A percentile compares a stretch with the other conserved stretches of the same genome.
Evolutionary conservation across 306 rosid genomes (phyloP).

Genomic region (Abrus pulchellus): DNA sequence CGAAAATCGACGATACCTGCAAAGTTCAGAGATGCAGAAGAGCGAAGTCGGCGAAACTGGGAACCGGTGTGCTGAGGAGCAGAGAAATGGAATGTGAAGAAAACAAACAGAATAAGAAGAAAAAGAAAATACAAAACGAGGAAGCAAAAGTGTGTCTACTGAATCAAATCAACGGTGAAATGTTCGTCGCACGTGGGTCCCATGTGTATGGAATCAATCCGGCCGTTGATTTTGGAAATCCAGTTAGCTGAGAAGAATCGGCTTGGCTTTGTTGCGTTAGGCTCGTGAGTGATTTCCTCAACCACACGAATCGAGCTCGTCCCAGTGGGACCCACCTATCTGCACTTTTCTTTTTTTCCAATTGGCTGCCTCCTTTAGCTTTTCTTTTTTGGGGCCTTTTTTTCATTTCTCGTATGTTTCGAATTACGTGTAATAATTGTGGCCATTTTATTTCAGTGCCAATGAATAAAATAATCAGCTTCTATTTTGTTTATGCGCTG

Average conservation of each 20-base stretch:
- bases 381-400: background rate
- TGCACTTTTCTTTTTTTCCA: slow-evolving; percentile 48
- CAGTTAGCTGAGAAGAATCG: background rate
- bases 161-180: slow-evolving; percentile 36
- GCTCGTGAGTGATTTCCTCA: background rate
- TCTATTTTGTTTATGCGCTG: background rate
- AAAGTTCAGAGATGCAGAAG: slow-evolving; percentile 3
- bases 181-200: background rate
- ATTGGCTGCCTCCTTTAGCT: slow-evolving; percentile 23
- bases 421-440: slow-evolving; percentile 42
- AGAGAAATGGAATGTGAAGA: background rate
- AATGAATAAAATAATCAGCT: slow-evolving; percentile 2
- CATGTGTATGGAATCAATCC: background rate
- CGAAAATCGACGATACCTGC: background rate
- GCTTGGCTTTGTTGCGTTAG: background rate
- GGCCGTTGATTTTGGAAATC: slow-evolving; percentile 22
- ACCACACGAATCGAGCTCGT: slow-evolving; percentile 47
- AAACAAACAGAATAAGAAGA: background rate
- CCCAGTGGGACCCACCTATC: slow-evolving; percentile 47
- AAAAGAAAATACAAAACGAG: background rate
- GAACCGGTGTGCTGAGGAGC: background rate
- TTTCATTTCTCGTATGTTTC: slow-evolving; percentile 45
- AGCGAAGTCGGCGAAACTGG: background rate
- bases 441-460: slow-evolving; percentile 31
- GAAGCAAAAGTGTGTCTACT: background rate